Evolutionary conservation across 1,139 yeast species (phyloP), one percentile per base, ranked within the genome.

Genomic region (Kodamaea ohmeri): DNA sequence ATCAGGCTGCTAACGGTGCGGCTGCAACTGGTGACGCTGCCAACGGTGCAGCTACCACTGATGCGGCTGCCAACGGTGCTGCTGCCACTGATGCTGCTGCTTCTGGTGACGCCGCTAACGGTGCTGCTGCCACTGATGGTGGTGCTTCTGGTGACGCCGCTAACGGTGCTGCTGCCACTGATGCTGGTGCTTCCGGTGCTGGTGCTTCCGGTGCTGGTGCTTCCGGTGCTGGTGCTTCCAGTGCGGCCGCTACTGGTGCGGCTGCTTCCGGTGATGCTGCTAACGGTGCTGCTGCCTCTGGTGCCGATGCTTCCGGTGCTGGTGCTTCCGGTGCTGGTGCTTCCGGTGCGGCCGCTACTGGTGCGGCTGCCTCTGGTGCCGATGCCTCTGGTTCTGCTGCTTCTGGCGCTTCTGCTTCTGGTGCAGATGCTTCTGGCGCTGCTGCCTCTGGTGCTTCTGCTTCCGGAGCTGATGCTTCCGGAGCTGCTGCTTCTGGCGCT

Each of bases 251-350:
- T 34, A 12, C 29, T 3, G 32, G 34, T 26, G 25, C 38, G 13
- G 21, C 32, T 33, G 32, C 35, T 31, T 17, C 35, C 22, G 32
- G 26, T 26, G 35, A 34, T 9, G 27, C 16, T 21, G 34, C 24
- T 32, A 25, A 17, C 11, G 35, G n/a, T 25, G 21, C 34, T 13
- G 28, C 29, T 32, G 36, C 36, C 18, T 13, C 35, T 29, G 37
- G 28, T 32, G 34, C 22, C 7, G 35, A 16, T 19, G 35, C 25
- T 35, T 34, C 36, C n/a, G 33, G 25, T 34, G 29, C 35, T 18
- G 30, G 28, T 14, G 35, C 24, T 6, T 20, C 20, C 7, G 38
- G 9, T 29, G 36, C 32, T n/a, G 17, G 27, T 18, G 31, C 20
- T 28, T 29, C 18, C 18, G 25, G 32, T 28, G 36, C 34, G 11